Base-by-base conservation (phyloP, 164 flowering plant species). In the Saururus chinensis region DNA sequence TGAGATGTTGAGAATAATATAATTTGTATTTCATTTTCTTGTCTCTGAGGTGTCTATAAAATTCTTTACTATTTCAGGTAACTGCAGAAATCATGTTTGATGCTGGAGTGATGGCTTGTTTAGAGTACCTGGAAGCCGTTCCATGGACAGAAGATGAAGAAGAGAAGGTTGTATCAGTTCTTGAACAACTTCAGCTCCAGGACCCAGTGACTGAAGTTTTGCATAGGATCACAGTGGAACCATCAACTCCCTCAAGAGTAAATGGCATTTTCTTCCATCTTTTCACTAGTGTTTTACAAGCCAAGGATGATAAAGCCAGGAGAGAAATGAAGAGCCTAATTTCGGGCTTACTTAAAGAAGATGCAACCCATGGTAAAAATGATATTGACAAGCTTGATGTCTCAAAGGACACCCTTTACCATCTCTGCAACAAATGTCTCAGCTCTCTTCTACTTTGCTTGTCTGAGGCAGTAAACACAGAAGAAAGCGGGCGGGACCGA, bases 131-230 rank as follows among this genome's bases (percentile, higher is more conserved):
- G 75, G 96, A 89, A 75, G 89, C 96, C 21, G 80, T 85, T 63
- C 98, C 98, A 19, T 92, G 98, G 97, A 70, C 93, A 16, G 88
- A 84, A 60, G 88, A 84, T 41, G 96, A 92, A 70, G 96, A 87
- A 70, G 84, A 82, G 65, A 81, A 73, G 60, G 77, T 92, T 7
- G 66, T 89, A 40, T 78, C 78, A 37, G 69, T 64, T 58, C 82
- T 92, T 20, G 61, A 42, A 64, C 71, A 83, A 64, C 92, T 87
- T 66, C 74, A 81, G 69, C 85, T 88, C 64, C 69, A 75, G 40
- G 74, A 70, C 40, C 70, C 79, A 1, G 69, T 61, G 1, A 25
- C 67, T 40, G 81, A 76, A 53, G 81, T 88, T 53, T 81, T 92
- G 20, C 79, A 79, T 62, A 81, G 98, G 78, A 77, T 92, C 57